phyloP scores from a whole-genome alignment of 2,329 filamentous ascomycete genomes.

The Fusarium siculi region DNA sequence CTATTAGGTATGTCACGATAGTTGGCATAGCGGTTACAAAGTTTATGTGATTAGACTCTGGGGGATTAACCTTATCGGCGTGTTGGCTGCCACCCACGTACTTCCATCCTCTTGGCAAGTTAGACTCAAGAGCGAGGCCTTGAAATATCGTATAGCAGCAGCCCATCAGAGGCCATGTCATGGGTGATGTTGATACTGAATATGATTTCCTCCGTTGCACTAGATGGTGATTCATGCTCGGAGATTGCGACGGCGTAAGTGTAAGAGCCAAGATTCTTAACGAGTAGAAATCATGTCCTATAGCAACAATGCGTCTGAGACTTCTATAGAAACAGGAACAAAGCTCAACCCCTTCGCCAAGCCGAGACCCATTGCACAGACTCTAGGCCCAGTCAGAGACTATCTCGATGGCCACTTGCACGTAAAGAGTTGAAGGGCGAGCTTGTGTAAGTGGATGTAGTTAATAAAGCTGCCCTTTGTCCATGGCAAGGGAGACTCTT shows the following conservation, averaged over 20 bases:
- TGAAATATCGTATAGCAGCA: not conserved
- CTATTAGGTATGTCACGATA: not conserved
- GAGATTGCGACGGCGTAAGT: slow-evolving; percentile 2
- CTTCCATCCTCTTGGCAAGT: not conserved
- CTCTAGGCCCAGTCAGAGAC: not conserved
- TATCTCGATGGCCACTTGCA: not conserved
- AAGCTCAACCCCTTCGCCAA: slow-evolving; percentile 2
- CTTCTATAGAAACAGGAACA: not conserved
- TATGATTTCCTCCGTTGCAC: not conserved
- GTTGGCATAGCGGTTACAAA: not conserved
- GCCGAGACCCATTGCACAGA: not conserved
- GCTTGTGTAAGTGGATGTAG: not conserved
- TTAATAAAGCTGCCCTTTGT: slow-evolving; percentile 10
- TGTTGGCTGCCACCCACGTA: not conserved
- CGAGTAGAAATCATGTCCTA: not conserved
- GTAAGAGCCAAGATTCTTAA: slow-evolving; percentile 1
- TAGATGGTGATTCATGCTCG: slow-evolving; percentile 1
- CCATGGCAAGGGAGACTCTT: slow-evolving; percentile 15
- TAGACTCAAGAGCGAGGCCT: not conserved
- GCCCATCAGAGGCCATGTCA: not conserved
- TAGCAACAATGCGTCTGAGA: slow-evolving; percentile 8
- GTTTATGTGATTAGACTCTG: not conserved
- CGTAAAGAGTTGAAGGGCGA: not conserved
- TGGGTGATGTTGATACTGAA: not conserved
- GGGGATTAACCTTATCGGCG: not conserved